These are phyloP conservation scores for Protomyces pachydermus DNA, from an alignment of 1,139 yeast genomes.

Conservation along the genomic window DNA sequence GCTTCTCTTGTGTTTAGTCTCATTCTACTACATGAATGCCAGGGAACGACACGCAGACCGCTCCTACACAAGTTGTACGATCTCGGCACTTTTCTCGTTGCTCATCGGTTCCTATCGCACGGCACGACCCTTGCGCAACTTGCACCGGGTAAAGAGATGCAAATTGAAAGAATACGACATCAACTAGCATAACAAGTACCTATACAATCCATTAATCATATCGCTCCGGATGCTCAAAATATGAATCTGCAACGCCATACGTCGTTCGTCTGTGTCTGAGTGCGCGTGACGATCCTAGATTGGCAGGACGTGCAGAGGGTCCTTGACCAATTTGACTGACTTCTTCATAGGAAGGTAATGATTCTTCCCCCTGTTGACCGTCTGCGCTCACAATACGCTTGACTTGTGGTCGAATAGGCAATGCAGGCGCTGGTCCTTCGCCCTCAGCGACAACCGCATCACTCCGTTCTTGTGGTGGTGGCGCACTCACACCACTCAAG, in stretches of 20 bases:
- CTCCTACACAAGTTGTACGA: background rate
- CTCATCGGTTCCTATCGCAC: background rate
- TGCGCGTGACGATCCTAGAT: background rate
- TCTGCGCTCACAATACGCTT: background rate
- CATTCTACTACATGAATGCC: background rate
- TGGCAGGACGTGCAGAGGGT: background rate
- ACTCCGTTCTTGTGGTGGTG: constrained; percentile 8
- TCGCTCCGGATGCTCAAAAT: background rate
- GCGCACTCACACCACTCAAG: constrained; percentile 17
- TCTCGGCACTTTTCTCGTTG: background rate
- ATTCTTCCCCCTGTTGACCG: background rate
- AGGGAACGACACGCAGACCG: background rate
- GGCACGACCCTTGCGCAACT: background rate
- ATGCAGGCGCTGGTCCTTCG: background rate
- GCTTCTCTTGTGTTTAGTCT: background rate
- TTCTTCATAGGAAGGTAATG: background rate
- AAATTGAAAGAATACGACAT: background rate
- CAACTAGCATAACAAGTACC: background rate
- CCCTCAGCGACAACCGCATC: background rate
- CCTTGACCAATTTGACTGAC: background rate
- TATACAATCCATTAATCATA: background rate
- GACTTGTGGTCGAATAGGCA: background rate
- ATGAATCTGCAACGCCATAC: background rate
- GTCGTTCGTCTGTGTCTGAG: background rate
- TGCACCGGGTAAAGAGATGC: background rate